Evolutionary conservation across 371 early-diverging fungal species (phyloP).

Genomic region (Haplosporangium sp.): DNA sequence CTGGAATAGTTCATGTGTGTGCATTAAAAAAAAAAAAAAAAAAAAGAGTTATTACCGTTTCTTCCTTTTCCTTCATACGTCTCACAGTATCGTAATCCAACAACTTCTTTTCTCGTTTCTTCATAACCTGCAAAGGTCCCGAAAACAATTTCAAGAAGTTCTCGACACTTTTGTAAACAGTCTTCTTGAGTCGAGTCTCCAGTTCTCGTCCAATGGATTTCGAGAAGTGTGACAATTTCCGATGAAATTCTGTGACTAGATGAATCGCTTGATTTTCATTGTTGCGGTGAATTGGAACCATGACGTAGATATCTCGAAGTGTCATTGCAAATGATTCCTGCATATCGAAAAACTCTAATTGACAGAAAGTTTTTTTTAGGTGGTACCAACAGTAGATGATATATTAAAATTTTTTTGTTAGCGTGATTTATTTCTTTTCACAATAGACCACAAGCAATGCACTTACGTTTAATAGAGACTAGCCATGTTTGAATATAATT

Average conservation of each 20-base stretch:
- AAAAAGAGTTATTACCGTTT: conserved; percentile 60
- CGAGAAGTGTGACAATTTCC: conserved; percentile 40
- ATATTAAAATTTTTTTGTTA: no score
- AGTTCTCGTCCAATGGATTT: conserved; percentile 50
- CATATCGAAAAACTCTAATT: conserved; percentile 64
- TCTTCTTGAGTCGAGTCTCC: conserved; percentile 42
- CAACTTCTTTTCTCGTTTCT: conserved; percentile 80
- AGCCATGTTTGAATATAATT: conserved; percentile 71
- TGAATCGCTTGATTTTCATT: conserved; percentile 22
- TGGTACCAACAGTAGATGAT: no score
- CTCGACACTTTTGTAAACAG: conserved; percentile 70
- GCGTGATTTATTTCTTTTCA: no score
- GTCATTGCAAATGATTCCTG: conserved; percentile 67
- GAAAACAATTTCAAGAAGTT: conserved; percentile 70
- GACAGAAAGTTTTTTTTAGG: no score
- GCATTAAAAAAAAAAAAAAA: conserved; percentile 8
- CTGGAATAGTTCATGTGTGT: no score
- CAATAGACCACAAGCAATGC: no score
- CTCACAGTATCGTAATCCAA: conserved; percentile 81
- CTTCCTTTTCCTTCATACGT: conserved; percentile 69
- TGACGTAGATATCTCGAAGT: conserved; percentile 70
- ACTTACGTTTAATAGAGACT: conserved; percentile 57
- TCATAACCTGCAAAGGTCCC: conserved; percentile 79
- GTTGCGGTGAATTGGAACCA: conserved; percentile 44
- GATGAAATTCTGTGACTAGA: conserved; percentile 39